Base-by-base conservation (phyloP, 371 early-diverging fungal genomes). In the Capillidium rhysosporum region DNA sequence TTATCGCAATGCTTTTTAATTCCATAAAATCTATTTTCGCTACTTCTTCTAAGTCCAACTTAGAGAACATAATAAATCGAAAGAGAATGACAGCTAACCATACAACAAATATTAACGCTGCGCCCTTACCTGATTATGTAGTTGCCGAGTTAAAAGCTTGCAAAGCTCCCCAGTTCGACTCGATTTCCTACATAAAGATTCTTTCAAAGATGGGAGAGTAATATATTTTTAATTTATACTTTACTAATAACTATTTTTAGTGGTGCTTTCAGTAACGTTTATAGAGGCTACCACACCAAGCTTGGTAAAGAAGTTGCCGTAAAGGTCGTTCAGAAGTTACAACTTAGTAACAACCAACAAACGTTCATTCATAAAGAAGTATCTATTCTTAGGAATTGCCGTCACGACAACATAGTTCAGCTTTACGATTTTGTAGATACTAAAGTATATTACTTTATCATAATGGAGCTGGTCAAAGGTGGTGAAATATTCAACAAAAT, bases 401-500 rank as follows among this genome's bases (percentile, higher is more conserved):
- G 70, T 28, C 89, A 91, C 60, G 69, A 74, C 24, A 80, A 84
- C 40, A 82, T 95, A 41, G 73, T 88, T 26, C 69, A 70, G 57
- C 68, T 92, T 39, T 64, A 77, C 12, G 75, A 74, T 10, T 76
- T 77, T 55, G 64, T 69, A 40, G 82, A 82, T 59, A 70, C 76
- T 1, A 63, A 63, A 34, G 69, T 73, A 54, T 61, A 81, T 61
- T 87, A 79, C 61, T 86, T 79, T 56, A 59, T 95, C n/a, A 72
- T 90, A 2, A 71, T 92, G 62, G 93, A 92, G 61, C 71, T 82
- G 16, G 81, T 81, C 41, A 69, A 76, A 39, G 89, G 88, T 39
- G 92, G 91, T 39, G 91, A 91, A 65, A 67, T 91, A 43, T 91
- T 87, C 58, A 80, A 88, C 65, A 73, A 79, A 34, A 77, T 91